Conservation (phyloP, 2,329 filamentous ascomycete genomes). For the Cytospora piceicola region DNA sequence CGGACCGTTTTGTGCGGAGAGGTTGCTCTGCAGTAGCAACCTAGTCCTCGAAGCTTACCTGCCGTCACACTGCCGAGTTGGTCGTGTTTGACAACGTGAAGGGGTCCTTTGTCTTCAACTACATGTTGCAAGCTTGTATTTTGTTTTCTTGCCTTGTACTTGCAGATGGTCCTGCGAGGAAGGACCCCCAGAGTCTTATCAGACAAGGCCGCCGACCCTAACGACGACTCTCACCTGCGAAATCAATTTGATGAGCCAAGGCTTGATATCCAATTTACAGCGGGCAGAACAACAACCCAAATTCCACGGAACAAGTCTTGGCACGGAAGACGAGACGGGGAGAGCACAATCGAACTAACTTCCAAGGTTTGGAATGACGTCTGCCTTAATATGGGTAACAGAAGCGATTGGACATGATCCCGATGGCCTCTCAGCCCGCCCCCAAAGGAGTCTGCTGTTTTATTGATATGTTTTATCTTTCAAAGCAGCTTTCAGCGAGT, state of each 20-base stretch:
- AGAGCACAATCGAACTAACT: background rate
- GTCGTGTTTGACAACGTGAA: constrained; percentile 13
- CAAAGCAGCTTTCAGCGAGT: background rate
- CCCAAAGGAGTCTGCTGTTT: background rate
- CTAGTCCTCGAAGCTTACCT: constrained; percentile 17
- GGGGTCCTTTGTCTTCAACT: constrained; percentile 2
- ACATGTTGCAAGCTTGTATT: background rate
- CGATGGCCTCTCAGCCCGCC: constrained; percentile 4
- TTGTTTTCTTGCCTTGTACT: constrained; percentile 17
- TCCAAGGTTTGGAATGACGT: constrained; percentile 14
- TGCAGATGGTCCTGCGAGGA: background rate
- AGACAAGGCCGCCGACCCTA: background rate
- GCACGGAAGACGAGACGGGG: background rate
- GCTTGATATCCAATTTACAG: background rate
- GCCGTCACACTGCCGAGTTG: constrained; percentile 5
- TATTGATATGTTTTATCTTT: background rate
- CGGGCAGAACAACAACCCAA: background rate
- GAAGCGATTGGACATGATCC: constrained; percentile 10
- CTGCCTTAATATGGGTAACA: background rate
- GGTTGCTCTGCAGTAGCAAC: constrained; percentile 8
- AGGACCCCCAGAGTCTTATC: background rate
- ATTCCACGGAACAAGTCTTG: background rate
- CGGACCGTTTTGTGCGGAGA: background rate
- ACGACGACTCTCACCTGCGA: background rate
- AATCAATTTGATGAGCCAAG: background rate